These are phyloP conservation scores for Coprinellus aureogranulatus DNA, from an alignment of 768 basidiomycete species.

Conservation along the genomic window DNA sequence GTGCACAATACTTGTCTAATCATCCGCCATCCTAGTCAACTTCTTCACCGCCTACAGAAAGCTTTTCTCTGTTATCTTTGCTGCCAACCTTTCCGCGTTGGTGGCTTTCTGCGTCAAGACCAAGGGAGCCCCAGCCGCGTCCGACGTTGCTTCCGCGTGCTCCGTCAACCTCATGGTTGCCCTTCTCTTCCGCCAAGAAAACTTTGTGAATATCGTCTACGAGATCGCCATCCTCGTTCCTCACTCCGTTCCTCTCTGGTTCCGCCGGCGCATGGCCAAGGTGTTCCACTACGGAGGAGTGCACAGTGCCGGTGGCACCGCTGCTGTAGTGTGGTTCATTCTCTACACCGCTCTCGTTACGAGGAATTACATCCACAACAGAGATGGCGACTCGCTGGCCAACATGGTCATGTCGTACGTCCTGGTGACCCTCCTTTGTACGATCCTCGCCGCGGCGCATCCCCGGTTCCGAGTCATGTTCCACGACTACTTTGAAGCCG, in stretches of 20 bases:
- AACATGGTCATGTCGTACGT: constrained; percentile 40
- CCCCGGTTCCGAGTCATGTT: constrained; percentile 43
- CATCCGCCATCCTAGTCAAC: constrained; percentile 25
- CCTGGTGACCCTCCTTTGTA: constrained; percentile 42
- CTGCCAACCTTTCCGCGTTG: constrained; percentile 48
- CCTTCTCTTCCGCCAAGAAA: constrained; percentile 46
- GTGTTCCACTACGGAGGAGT: constrained; percentile 58
- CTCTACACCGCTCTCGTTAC: constrained; percentile 45
- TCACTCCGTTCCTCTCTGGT: constrained; percentile 35
- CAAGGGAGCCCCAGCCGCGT: constrained; percentile 29
- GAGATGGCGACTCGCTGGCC: constrained; percentile 27
- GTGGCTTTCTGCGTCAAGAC: constrained; percentile 36
- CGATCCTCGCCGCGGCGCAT: constrained; percentile 48
- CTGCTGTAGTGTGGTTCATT: constrained; percentile 53
- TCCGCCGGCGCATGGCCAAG: constrained; percentile 46
- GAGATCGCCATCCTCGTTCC: constrained; percentile 40
- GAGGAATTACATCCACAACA: constrained; percentile 28
- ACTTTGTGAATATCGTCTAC: constrained; percentile 54
- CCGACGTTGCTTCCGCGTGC: constrained; percentile 38
- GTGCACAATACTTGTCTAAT: not conserved
- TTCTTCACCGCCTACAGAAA: constrained; percentile 41
- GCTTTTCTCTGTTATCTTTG: constrained; percentile 53
- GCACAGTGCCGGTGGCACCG: constrained; percentile 51
- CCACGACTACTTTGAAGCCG: constrained; percentile 56
- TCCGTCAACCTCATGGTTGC: constrained; percentile 44